Evolutionary conservation across 768 basidiomycete genomes (phyloP).

Genomic region (Mycena belliarum): DNA sequence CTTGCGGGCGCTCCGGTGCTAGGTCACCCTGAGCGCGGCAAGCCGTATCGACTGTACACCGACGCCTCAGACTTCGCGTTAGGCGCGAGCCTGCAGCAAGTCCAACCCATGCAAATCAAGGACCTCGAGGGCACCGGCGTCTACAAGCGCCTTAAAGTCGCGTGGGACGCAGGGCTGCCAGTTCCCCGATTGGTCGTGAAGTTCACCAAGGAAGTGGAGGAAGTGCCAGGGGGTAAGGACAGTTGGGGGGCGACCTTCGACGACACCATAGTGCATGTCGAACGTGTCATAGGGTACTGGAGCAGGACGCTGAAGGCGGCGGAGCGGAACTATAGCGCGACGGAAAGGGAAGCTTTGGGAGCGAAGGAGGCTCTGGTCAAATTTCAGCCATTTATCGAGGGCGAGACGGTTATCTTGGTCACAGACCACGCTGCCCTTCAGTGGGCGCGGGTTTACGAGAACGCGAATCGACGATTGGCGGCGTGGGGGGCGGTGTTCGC

Average conservation of each 20-base stretch:
- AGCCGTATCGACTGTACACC: slow-evolving; percentile 17
- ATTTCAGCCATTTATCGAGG: background rate
- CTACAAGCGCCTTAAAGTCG: background rate
- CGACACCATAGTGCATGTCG: background rate
- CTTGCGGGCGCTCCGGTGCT: slow-evolving; percentile 23
- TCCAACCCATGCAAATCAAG: background rate
- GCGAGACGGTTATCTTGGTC: background rate
- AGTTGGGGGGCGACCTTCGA: background rate
- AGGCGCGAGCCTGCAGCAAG: slow-evolving; percentile 12
- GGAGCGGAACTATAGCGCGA: background rate
- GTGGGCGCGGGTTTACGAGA: slow-evolving; percentile 15
- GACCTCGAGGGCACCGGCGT: slow-evolving; percentile 9
- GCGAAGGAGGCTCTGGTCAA: slow-evolving; percentile 15
- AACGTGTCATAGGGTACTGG: background rate
- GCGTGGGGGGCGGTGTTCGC: slow-evolving; percentile 28
- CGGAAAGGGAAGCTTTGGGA: background rate
- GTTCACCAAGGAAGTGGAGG: background rate
- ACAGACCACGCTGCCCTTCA: slow-evolving; percentile 15
- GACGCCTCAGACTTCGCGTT: background rate
- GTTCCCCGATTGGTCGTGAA: background rate
- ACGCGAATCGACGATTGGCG: slow-evolving; percentile 19
- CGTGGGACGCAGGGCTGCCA: background rate
- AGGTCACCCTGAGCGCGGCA: slow-evolving; percentile 17
- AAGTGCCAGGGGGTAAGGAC: background rate
- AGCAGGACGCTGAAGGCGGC: background rate